Evolutionary conservation across 768 basidiomycete species (phyloP), one percentile per base, ranked within the genome.

Genomic region (Lanmaoa rubissima): DNA sequence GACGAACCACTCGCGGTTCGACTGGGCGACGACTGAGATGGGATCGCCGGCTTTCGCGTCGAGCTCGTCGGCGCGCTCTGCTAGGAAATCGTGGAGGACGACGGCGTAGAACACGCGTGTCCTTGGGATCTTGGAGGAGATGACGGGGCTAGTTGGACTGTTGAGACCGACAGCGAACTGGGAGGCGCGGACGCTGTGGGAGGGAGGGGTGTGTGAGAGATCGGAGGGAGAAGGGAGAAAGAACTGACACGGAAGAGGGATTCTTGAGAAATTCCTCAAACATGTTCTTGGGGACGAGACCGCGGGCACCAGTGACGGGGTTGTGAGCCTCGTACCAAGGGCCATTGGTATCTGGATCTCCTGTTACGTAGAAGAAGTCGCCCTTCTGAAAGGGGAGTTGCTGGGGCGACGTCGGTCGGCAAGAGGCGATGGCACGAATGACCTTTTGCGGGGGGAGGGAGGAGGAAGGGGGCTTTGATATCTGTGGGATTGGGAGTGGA

Each of bases 1-100:
- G 47, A 99, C 97, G 72, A 98, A 98, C 97, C 97, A 99, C 72
- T 99, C 97, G 61, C 94, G 92, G 69, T 98, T 99, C n/a, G 95
- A 98, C 72, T 98, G 97, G 0, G 97, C 97, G 54, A 98, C 97
- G 58, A 99, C 93, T 17, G 95, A 90, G 69, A 99, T 92, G 9
- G 92, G 82, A 66, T 99, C 97, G 36, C 95, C 96, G 1, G 87
- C 83, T 66, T 90, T 94, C 2, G 96, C 96, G 58, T 96, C 95
- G 45, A 99, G 85, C 68, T 99, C 97, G 69, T 99, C 97, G 5
- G 92, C 83, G 44, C 97, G 84, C 73, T 99, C 97, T n/a, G 97
- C 95, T 13, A 78, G 71, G 64, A 99, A 99, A 67, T 98, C 95
- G 67, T 98, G 96, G 59, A 94, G 82, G 28, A 99, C 97, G 63